phyloP scores from a whole-genome alignment of 163 green algal genomes.

The Volvox carteri region DNA sequence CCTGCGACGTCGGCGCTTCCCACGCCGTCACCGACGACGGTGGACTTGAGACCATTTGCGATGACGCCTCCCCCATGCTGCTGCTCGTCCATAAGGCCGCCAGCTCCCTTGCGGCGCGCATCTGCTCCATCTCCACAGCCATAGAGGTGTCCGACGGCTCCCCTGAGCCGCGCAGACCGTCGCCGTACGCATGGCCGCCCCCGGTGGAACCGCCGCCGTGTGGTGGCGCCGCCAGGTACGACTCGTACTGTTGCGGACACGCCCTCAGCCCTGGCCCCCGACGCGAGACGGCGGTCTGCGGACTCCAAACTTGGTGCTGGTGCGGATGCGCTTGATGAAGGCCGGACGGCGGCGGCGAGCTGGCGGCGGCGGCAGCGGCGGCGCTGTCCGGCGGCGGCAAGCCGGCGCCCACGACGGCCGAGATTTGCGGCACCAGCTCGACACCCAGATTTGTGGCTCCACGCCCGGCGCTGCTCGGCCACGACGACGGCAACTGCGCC shows the following conservation, averaged over 20 bases:
- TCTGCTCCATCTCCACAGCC: conserved; percentile 14
- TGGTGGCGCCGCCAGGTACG: neutral
- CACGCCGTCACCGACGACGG: neutral
- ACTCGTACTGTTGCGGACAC: neutral
- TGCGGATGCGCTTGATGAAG: neutral
- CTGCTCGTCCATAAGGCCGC: conserved; percentile 38
- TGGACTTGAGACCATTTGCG: neutral
- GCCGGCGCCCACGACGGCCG: neutral
- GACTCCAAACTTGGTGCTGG: neutral
- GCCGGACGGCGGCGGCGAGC: no score
- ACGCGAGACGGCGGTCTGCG: neutral
- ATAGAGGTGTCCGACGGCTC: neutral
- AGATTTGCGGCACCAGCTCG: neutral
- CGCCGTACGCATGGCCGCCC: neutral
- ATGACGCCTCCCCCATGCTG: neutral
- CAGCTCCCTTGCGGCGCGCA: conserved; percentile 21
- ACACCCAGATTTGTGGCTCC: no score
- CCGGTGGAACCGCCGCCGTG: neutral
- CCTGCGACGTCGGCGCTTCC: neutral
- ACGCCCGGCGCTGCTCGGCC: neutral
- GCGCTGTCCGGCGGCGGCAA: no score
- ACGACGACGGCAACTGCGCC: neutral
- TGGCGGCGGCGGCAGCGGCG: no score
- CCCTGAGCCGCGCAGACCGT: neutral
- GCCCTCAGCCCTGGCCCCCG: neutral